Evolutionary conservation across 768 basidiomycete species (phyloP).

Genomic region (Suillus lakei): DNA sequence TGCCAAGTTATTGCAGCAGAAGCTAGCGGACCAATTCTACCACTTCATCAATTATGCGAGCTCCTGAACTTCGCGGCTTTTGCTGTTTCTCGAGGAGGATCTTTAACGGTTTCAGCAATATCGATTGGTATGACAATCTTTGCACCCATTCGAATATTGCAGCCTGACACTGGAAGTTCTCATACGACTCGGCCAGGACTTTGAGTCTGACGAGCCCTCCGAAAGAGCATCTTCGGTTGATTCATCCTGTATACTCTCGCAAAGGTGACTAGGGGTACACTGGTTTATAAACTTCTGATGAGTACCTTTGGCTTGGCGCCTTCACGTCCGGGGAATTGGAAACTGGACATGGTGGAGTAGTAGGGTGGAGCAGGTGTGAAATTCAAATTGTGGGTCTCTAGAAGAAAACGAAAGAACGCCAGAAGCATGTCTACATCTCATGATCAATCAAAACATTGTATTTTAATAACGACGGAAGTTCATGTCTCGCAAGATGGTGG

Average conservation of each 20-base stretch:
- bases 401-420: neutral
- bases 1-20: neutral
- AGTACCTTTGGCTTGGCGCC: neutral
- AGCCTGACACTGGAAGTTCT: neutral
- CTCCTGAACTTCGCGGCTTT: neutral
- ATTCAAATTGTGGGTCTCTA: neutral
- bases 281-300: neutral
- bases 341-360: neutral
- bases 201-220: neutral
- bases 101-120: neutral
- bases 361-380: neutral
- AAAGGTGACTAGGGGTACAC: neutral
- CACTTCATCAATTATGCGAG: neutral
- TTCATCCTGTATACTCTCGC: neutral
- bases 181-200: neutral
- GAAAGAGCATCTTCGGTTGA: neutral
- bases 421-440: neutral
- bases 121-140: neutral
- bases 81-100: neutral
- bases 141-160: neutral
- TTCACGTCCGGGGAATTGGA: constrained; percentile 5
- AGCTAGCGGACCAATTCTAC: neutral
- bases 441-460: neutral
- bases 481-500: neutral
- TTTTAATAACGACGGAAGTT: constrained; percentile 1